Conservation (phyloP, 2,329 filamentous ascomycete species). For the Calonectria pseudoreteaudii region DNA sequence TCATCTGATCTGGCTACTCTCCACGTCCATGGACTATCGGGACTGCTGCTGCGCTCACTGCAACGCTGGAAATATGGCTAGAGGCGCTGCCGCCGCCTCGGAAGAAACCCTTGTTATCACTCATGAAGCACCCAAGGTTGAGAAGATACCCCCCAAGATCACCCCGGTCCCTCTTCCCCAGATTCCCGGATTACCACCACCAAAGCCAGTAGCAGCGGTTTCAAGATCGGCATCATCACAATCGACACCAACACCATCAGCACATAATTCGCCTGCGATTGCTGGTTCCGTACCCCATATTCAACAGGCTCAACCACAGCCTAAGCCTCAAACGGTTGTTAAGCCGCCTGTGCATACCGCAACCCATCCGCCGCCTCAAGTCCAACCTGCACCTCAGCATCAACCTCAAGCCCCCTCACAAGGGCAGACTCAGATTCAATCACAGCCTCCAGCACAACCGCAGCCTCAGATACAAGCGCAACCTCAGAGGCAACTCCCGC, state of each 20-base stretch:
- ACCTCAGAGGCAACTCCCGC: slow-evolving; percentile 29
- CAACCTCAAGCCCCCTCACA: not conserved
- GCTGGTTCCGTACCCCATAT: slow-evolving; percentile 15
- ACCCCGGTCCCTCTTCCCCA: slow-evolving; percentile 53
- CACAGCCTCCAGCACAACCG: slow-evolving; percentile 2
- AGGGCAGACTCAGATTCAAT: not conserved
- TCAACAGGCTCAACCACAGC: slow-evolving; percentile 4
- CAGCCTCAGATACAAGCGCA: not conserved
- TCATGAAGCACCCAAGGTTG: slow-evolving; percentile 35
- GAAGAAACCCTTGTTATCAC: slow-evolving; percentile 46
- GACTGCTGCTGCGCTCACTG: slow-evolving; percentile 66
- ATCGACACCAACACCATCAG: slow-evolving; percentile 30
- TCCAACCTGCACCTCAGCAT: not conserved
- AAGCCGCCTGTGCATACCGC: not conserved
- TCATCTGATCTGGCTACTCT: slow-evolving; percentile 65
- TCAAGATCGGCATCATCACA: slow-evolving; percentile 46
- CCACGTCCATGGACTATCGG: slow-evolving; percentile 58
- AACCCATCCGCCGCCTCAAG: not conserved
- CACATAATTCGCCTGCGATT: slow-evolving; percentile 34
- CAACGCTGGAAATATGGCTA: slow-evolving; percentile 48
- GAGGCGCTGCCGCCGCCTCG: slow-evolving; percentile 28
- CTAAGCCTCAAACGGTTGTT: slow-evolving; percentile 16
- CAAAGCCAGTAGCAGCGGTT: slow-evolving; percentile 46
- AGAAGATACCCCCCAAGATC: slow-evolving; percentile 46
- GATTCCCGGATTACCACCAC: slow-evolving; percentile 47